Percentiles rank a stretch among this genome's conserved stretches.
phyloP scores from a whole-genome alignment of 192 early-diverging fungal genomes.

The Nowakowskiella sp. region DNA sequence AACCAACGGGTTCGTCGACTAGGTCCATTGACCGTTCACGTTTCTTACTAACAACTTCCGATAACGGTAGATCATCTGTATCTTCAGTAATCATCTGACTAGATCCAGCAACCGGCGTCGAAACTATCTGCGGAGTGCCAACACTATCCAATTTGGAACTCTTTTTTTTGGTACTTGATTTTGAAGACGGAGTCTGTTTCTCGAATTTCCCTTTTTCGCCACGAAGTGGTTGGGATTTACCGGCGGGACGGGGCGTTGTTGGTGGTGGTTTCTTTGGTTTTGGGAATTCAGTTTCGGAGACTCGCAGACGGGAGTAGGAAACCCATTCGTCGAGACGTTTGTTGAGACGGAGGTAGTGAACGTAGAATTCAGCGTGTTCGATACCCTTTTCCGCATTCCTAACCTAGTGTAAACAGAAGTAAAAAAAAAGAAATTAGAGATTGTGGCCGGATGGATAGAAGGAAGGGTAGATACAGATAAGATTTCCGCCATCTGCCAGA shows the following conservation, averaged over 20 bases:
- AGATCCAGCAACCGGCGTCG: no score
- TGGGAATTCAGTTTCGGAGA: conserved; percentile 63
- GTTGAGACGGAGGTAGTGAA: conserved; percentile 95
- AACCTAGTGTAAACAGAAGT: no score
- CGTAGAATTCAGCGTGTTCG: conserved; percentile 72
- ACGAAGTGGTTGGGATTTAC: conserved; percentile 11
- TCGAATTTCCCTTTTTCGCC: conserved; percentile 25
- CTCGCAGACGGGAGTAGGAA: conserved; percentile 47
- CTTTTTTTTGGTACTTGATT: background rate
- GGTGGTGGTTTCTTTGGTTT: conserved; percentile 46
- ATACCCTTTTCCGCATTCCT: conserved; percentile 25
- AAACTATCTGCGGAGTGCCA: background rate
- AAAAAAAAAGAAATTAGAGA: conserved; percentile 29
- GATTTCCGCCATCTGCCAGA: conserved; percentile 78
- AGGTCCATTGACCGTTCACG: background rate
- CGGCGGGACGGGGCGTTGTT: background rate
- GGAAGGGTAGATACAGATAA: conserved; percentile 60
- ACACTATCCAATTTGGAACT: conserved; percentile 8
- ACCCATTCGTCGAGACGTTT: conserved; percentile 99
- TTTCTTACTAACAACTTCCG: conserved; percentile 7
- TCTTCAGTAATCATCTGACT: no score
- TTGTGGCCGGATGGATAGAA: conserved; percentile 32
- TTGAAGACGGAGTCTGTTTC: conserved; percentile 6
- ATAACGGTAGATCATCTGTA: conserved; percentile 1
- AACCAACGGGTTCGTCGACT: background rate